A percentile compares a stretch with the other conserved stretches of the same genome.
These are phyloP conservation scores for Flaveria sonorensis DNA, from an alignment of 129 eudicot species.

Conservation along the genomic window DNA sequence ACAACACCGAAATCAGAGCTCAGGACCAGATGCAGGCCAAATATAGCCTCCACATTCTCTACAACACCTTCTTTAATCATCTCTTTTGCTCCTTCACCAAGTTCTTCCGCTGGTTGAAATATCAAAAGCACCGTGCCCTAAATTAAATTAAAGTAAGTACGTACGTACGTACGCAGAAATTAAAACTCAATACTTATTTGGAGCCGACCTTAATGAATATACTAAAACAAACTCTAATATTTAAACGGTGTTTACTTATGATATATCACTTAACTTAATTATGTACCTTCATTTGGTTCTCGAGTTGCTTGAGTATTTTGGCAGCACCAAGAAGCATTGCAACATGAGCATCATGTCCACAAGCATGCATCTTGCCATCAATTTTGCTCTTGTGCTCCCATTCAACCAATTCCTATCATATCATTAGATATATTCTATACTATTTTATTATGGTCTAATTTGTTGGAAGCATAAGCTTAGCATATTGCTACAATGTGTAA, in stretches of 20 bases:
- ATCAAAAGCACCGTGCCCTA: constrained; percentile 64
- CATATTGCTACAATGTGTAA: no score
- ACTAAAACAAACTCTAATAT: no score
- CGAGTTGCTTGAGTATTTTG: constrained; percentile 56
- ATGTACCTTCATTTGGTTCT: constrained; percentile 37
- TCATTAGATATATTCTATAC: no score
- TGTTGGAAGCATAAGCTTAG: no score
- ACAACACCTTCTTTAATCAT: constrained; percentile 62
- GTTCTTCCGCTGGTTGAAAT: constrained; percentile 82
- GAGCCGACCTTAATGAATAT: no score
- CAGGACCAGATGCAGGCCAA: constrained; percentile 54
- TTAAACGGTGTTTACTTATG: no score
- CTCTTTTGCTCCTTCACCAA: constrained; percentile 61
- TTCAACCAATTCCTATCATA: constrained; percentile 56
- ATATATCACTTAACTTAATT: no score
- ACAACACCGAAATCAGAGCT: constrained; percentile 50
- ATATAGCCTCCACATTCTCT: constrained; percentile 58
- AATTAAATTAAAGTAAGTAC: background rate
- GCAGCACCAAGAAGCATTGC: constrained; percentile 97
- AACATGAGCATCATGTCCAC: constrained; percentile 87
- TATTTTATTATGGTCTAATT: no score
- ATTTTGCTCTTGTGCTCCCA: constrained; percentile 81
- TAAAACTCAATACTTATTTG: no score
- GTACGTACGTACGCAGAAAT: no score
- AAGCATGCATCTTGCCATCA: constrained; percentile 86